These are phyloP conservation scores for Amphicarpaea edgeworthii DNA, from an alignment of 306 rosid species.

Conservation along the genomic window DNA sequence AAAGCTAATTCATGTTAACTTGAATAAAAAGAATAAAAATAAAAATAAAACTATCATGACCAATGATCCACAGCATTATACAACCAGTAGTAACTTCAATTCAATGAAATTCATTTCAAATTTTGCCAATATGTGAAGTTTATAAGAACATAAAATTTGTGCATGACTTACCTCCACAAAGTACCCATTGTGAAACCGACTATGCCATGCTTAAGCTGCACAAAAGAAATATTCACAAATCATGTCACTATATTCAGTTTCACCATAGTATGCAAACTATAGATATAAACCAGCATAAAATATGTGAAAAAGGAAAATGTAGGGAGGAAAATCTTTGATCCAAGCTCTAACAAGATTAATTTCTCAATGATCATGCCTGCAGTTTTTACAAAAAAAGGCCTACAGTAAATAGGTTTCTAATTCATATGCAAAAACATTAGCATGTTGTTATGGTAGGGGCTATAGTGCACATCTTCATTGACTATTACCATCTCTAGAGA, in stretches of 20 bases:
- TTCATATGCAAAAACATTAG: not conserved
- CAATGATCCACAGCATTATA: not conserved
- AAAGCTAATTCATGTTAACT: conserved; percentile 4
- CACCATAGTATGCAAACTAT: conserved; percentile 13
- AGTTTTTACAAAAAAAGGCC: not conserved
- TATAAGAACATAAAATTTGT: conserved; percentile 23
- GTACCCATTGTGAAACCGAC: conserved; percentile 89
- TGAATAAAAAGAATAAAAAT: not conserved
- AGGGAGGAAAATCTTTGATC: conserved; percentile 22
- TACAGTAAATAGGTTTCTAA: not conserved
- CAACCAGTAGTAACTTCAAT: conserved; percentile 1
- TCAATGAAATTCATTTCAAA: conserved; percentile 12
- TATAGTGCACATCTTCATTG: not conserved
- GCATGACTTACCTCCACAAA: conserved; percentile 84
- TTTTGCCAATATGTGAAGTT: conserved; percentile 9
- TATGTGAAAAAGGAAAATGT: conserved; percentile 12
- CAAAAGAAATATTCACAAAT: conserved; percentile 51
- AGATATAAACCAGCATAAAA: conserved; percentile 10
- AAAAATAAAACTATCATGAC: not conserved
- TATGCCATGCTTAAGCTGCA: conserved; percentile 97
- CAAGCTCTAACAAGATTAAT: conserved; percentile 15
- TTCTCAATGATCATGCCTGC: conserved; percentile 20
- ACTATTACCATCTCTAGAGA: conserved; percentile 10
- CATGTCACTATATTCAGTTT: conserved; percentile 37
- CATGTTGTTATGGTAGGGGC: not conserved